Evolutionary conservation across 2,329 filamentous ascomycete genomes (phyloP), one percentile per base, ranked within the genome.

Genomic region (Alternaria sp.): DNA sequence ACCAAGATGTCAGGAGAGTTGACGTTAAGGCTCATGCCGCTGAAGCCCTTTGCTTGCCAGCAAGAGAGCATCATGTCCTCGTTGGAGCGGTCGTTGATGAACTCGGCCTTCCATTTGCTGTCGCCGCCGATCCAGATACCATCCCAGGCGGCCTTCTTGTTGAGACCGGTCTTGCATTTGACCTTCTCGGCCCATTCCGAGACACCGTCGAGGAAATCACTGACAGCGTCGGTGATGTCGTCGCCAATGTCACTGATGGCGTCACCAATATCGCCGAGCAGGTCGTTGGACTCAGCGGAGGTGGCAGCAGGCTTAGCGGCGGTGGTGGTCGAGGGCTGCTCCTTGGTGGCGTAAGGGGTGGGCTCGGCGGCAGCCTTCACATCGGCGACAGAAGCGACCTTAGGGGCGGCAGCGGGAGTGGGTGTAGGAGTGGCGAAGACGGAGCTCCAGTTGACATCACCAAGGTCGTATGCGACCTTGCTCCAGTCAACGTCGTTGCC

Each of bases 1-100:
- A 80, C 75, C 39, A 78, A 78, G 63, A 84, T 74, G 41, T 71
- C 64, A 20, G 78, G 77, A 14, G 59, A 43, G 62, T 75, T 67
- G 54, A 63, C 67, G 70, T 79, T 80, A 66, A 80, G 62, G 57
- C 70, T 76, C 65, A 79, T 78, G 63, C 70, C 74, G 51, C 68
- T 69, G 63, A 72, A 79, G 57, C 67, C 72, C 34, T 69, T 59
- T 32, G 69, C 63, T 52, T 70, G 68, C 79, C 79, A 81, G 73
- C 78, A 76, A 62, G 75, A 74, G 53, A 79, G 62, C 49, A 78
- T 67, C 39, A 74, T 58, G 49, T 75, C 68, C 43, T 76, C 62
- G 42, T 61, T 63, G 47, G 46, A 49, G 3, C 64, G 68, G 51
- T 70, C 63, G 74, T 81, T 81, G 68, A 55, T 73, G 70, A 79